Conservation (phyloP, 1,284 basidiomycete genomes). For the Trametes polyzona region DNA sequence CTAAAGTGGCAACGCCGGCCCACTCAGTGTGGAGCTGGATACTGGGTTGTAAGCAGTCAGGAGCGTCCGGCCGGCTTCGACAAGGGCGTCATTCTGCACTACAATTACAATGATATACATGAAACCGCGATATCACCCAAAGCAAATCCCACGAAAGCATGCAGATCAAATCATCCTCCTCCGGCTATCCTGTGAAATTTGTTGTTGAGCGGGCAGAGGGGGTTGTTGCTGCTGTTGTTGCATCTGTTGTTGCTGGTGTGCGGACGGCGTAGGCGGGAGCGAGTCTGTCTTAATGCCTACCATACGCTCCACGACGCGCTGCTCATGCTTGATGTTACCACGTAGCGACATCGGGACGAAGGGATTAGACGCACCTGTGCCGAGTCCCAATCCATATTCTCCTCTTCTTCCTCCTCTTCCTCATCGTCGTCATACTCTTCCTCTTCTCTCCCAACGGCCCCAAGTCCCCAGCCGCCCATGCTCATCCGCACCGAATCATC, state of each 20-base stretch:
- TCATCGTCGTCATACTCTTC: constrained; percentile 15
- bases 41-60: too few relatives aligned
- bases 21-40: too few relatives aligned
- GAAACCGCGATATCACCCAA: too few relatives aligned
- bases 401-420: constrained; percentile 30
- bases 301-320: constrained; percentile 67
- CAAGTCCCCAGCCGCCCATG: constrained; percentile 67
- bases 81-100: too few relatives aligned
- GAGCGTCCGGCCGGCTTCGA: too few relatives aligned
- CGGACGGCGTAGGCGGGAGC: constrained; percentile 1
- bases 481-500: constrained; percentile 44
- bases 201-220: background rate
- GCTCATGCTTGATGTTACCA: constrained; percentile 1
- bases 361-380: constrained; percentile 58
- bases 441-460: constrained; percentile 56
- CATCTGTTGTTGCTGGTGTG: background rate
- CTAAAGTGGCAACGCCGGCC: too few relatives aligned
- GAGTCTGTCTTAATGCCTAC: constrained; percentile 51
- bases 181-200: too few relatives aligned
- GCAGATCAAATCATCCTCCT: too few relatives aligned
- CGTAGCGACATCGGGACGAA: background rate
- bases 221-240: background rate
- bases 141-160: too few relatives aligned
- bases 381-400: constrained; percentile 62
- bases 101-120: too few relatives aligned